Conservation (phyloP, 73 alveolate species). For the Paramecium pentaurelia region DNA sequence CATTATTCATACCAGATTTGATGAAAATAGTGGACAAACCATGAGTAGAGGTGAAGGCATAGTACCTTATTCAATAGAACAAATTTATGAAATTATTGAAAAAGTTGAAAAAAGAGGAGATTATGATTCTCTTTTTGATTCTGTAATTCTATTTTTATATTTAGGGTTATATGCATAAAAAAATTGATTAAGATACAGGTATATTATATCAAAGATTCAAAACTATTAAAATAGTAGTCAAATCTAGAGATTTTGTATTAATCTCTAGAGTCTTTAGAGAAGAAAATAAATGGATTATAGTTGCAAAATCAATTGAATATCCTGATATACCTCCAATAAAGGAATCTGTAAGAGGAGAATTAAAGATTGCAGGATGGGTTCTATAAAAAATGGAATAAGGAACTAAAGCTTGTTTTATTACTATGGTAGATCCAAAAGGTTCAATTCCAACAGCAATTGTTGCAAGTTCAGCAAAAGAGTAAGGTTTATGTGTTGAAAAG, state of each 20-base stretch:
- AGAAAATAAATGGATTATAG: background rate
- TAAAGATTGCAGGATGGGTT: conserved; percentile 36
- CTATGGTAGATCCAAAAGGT: conserved; percentile 46
- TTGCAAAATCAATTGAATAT: conserved; percentile 34
- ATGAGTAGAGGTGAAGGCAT: conserved; percentile 45
- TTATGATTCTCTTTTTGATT: conserved; percentile 11
- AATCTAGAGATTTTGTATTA: conserved; percentile 17
- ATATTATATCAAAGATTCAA: conserved; percentile 8
- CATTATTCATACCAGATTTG: background rate
- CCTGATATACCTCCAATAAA: conserved; percentile 23
- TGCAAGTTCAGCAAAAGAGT: conserved; percentile 37
- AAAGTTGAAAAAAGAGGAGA: conserved; percentile 46
- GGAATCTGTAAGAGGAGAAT: conserved; percentile 7
- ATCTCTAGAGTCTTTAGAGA: conserved; percentile 14
- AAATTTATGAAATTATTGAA: background rate
- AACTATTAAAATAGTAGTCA: conserved; percentile 41
- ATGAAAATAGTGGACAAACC: background rate
- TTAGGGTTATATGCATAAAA: conserved; percentile 15
- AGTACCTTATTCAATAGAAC: background rate
- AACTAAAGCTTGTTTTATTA: conserved; percentile 4
- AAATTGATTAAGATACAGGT: background rate
- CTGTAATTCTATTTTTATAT: background rate
- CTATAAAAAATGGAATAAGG: background rate
- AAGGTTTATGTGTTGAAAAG: conserved; percentile 42
- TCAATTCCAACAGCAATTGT: conserved; percentile 39